These are phyloP conservation scores for Rhododendron vialii DNA, from an alignment of 148 eudicot genomes.

Conservation along the genomic window DNA sequence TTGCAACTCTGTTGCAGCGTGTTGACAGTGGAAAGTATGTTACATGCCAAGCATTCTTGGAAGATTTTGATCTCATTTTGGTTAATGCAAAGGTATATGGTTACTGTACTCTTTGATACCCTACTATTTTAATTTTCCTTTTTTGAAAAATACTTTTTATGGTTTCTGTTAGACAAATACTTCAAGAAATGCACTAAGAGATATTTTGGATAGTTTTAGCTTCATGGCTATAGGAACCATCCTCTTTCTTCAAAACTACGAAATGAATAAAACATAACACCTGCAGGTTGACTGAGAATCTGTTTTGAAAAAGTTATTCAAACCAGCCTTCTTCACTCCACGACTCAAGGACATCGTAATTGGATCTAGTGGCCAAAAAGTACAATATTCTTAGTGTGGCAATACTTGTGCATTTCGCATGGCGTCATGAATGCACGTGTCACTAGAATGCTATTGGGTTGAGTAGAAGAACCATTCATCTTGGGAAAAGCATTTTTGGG, in stretches of 20 bases:
- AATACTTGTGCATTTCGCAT: background rate
- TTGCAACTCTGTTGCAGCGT: conserved; percentile 83
- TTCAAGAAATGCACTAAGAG: background rate
- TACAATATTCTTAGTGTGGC: background rate
- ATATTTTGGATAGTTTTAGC: background rate
- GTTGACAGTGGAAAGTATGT: conserved; percentile 89
- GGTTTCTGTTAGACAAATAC: background rate
- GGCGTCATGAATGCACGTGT: background rate
- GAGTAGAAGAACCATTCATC: background rate
- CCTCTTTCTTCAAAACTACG: background rate
- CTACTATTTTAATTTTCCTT: background rate
- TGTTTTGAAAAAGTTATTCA: no score
- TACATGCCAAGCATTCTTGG: conserved; percentile 69
- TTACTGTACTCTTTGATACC: background rate
- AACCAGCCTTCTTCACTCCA: background rate
- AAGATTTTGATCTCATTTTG: conserved; percentile 89
- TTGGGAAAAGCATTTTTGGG: background rate
- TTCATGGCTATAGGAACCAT: background rate
- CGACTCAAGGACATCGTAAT: background rate
- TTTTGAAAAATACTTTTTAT: background rate
- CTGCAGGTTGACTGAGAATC: background rate
- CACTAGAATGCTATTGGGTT: background rate
- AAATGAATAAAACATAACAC: background rate
- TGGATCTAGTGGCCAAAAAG: background rate
- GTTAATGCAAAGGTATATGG: conserved; percentile 79